A percentile compares a stretch with the other conserved stretches of the same genome.
phyloP scores from a whole-genome alignment of 176 grass and related monocot genomes.

The Zoysia japonica region DNA sequence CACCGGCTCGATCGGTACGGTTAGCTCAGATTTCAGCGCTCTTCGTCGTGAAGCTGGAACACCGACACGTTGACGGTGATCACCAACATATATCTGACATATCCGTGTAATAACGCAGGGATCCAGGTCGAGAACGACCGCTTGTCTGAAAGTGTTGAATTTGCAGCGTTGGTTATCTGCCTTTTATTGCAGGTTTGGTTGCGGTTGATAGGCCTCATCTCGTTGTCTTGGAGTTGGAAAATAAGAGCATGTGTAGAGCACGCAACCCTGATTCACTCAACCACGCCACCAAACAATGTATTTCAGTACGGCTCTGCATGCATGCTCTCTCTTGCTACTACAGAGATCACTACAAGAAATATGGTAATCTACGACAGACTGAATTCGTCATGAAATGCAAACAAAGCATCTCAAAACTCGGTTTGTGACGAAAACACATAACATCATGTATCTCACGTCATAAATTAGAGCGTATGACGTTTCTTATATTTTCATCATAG shows the following conservation, averaged over 20 bases:
- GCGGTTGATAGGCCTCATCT: too few relatives aligned
- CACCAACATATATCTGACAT: too few relatives aligned
- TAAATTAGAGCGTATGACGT: too few relatives aligned
- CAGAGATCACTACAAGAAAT: too few relatives aligned
- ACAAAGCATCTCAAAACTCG: too few relatives aligned
- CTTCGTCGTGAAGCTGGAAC: background rate
- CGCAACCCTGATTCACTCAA: background rate
- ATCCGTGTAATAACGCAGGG: background rate
- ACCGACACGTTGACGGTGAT: background rate
- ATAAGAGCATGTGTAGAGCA: background rate
- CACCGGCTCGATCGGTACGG: background rate
- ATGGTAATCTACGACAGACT: too few relatives aligned
- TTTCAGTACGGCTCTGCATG: background rate
- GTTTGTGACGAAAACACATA: too few relatives aligned
- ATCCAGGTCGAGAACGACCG: conserved; percentile 15
- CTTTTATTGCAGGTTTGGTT: background rate
- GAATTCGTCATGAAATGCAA: too few relatives aligned
- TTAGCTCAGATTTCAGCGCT: background rate
- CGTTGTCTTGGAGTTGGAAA: too few relatives aligned
- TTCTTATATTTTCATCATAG: too few relatives aligned
- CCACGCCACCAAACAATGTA: background rate
- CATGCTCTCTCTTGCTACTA: background rate
- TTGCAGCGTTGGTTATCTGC: conserved; percentile 1
- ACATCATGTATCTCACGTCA: too few relatives aligned
- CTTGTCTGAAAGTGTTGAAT: conserved; percentile 28